Conservation (phyloP, 306 rosid genomes). For the Bauhinia variegata region DNA sequence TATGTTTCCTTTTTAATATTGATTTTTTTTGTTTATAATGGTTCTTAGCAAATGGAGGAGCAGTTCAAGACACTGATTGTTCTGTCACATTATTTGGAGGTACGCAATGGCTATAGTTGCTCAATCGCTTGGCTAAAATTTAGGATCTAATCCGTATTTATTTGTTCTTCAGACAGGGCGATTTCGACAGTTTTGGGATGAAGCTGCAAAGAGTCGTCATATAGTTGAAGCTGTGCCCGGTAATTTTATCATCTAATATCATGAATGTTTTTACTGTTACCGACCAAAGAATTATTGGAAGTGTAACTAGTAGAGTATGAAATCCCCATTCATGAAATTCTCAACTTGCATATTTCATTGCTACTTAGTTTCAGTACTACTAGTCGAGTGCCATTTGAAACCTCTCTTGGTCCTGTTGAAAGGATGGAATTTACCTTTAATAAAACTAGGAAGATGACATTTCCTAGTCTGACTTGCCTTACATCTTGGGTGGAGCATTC, state of each 20-base stretch:
- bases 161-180: constrained; percentile 73
- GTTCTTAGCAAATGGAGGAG: constrained; percentile 97
- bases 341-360: neutral
- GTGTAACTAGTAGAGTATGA: no score
- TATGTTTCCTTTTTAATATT: neutral
- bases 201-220: constrained; percentile 84
- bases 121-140: constrained; percentile 11
- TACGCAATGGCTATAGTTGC: constrained; percentile 34
- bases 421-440: neutral
- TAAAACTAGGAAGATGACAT: constrained; percentile 9
- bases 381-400: constrained; percentile 11
- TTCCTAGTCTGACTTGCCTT: neutral
- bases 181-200: constrained; percentile 94
- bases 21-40: constrained; percentile 1
- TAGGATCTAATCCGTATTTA: constrained; percentile 22
- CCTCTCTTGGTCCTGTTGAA: neutral
- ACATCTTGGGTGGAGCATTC: neutral
- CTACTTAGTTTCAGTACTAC: neutral
- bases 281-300: no score
- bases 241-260: constrained; percentile 32
- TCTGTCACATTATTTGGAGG: constrained; percentile 95
- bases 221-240: constrained; percentile 93
- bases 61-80: constrained; percentile 93
- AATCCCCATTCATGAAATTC: neutral
- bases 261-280: no score